phyloP scores from a whole-genome alignment of 129 eudicot genomes.

The Heracleum sosnowskyi region DNA sequence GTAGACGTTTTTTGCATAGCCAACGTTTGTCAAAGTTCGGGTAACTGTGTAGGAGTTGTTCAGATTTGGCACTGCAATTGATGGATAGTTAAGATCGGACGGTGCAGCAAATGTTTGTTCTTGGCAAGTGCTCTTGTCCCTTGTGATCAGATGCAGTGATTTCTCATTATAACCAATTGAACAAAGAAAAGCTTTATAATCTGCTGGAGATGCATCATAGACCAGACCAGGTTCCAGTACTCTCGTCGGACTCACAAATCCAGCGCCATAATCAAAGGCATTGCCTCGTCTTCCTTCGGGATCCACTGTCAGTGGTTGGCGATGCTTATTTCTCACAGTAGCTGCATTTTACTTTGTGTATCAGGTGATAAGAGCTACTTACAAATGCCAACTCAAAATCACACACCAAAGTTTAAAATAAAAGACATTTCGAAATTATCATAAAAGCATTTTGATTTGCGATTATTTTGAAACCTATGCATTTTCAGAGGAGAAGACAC shows the following conservation, averaged over 20 bases:
- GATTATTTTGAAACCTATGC: background rate
- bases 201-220: slow-evolving; percentile 59
- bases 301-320: slow-evolving; percentile 55
- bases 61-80: slow-evolving; percentile 66
- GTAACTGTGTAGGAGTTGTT: slow-evolving; percentile 39
- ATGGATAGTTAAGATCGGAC: slow-evolving; percentile 63
- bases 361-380: slow-evolving; percentile 15
- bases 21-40: slow-evolving; percentile 63
- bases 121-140: slow-evolving; percentile 62
- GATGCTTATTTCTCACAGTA: slow-evolving; percentile 47
- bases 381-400: slow-evolving; percentile 2
- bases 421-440: background rate
- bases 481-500: background rate
- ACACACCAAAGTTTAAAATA: background rate
- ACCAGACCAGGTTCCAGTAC: slow-evolving; percentile 77
- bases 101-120: slow-evolving; percentile 36
- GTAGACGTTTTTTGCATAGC: slow-evolving; percentile 33
- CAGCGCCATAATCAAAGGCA: slow-evolving; percentile 76
- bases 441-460: background rate
- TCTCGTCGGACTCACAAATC: slow-evolving; percentile 56
- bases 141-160: slow-evolving; percentile 41
- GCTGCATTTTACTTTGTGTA: slow-evolving; percentile 46
- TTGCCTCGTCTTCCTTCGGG: slow-evolving; percentile 56
- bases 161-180: slow-evolving; percentile 55
- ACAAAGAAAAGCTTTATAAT: slow-evolving; percentile 83